Percentiles rank a stretch among this genome's conserved stretches.
These are phyloP conservation scores for Trichosporon coremiiforme DNA, from an alignment of 1,284 basidiomycete genomes.

Conservation along the genomic window DNA sequence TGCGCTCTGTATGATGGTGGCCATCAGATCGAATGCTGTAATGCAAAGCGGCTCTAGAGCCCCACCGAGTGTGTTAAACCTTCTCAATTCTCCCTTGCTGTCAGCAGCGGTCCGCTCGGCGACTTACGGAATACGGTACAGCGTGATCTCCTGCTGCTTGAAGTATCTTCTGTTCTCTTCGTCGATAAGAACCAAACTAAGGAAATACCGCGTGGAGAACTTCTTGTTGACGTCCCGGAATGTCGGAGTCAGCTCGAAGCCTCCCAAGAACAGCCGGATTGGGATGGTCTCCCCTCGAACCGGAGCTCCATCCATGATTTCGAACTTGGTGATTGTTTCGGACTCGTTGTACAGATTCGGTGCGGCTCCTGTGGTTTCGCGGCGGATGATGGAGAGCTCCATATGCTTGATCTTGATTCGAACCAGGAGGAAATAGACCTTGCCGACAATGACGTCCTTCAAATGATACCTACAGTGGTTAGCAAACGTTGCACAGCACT, in stretches of 20 bases:
- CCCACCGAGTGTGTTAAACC: too few species aligned
- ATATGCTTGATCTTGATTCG: conserved; percentile 99
- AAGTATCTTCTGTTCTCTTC: conserved; percentile 76
- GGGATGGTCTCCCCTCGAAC: conserved; percentile 97
- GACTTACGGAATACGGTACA: conserved; percentile 43
- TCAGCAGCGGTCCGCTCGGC: background rate
- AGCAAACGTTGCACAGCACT: too few species aligned
- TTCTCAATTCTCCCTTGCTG: conserved; percentile 23
- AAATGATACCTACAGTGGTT: conserved; percentile 76
- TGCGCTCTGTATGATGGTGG: too few species aligned
- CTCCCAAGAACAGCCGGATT: conserved; percentile 94
- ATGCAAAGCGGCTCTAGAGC: too few species aligned
- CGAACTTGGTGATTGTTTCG: conserved; percentile 99
- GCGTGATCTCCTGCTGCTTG: conserved; percentile 56
- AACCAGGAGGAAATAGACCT: conserved; percentile 98
- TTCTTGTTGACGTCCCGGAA: conserved; percentile 99
- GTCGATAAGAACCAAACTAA: conserved; percentile 94
- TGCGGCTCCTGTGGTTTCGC: conserved; percentile 92
- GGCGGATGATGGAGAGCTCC: conserved; percentile 97
- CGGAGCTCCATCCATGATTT: conserved; percentile 97
- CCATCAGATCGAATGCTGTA: too few species aligned
- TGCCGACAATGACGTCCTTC: conserved; percentile 98
- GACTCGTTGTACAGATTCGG: conserved; percentile 99
- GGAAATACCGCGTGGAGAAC: conserved; percentile 94
- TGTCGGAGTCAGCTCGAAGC: conserved; percentile 96